A percentile compares a stretch with the other conserved stretches of the same genome.
Conservation (phyloP, 495 filamentous ascomycete genomes). For the Lepraria neglecta region DNA sequence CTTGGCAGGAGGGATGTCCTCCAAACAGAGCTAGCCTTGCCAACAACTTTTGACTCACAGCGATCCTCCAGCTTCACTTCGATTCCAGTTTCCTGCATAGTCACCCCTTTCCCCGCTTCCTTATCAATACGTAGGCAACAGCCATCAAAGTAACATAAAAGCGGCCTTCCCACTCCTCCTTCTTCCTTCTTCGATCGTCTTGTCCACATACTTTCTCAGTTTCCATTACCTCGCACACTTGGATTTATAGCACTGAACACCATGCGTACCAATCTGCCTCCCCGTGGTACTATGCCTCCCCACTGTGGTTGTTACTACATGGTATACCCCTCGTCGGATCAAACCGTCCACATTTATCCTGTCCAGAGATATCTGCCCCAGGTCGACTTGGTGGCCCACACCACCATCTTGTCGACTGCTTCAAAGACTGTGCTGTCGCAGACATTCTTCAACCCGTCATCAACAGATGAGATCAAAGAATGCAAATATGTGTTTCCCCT, state of each 20-base stretch:
- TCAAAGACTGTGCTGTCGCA: constrained; percentile 56
- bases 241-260: not conserved
- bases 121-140: no score
- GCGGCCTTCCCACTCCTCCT: no score
- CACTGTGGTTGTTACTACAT: constrained; percentile 20
- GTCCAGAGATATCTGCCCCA: constrained; percentile 47
- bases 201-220: not conserved
- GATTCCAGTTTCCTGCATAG: no score
- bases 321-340: not conserved
- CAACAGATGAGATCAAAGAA: constrained; percentile 40
- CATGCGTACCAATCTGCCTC: constrained; percentile 1
- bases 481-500: constrained; percentile 61
- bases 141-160: no score
- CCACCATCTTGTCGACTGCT: constrained; percentile 48
- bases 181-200: no score
- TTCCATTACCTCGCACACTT: no score
- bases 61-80: no score
- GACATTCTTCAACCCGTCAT: constrained; percentile 51
- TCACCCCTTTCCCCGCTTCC: no score
- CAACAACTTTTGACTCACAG: no score
- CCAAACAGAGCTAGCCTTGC: no score
- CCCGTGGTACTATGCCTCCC: not conserved
- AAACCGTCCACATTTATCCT: not conserved
- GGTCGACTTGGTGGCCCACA: constrained; percentile 44
- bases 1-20: no score